Evolutionary conservation across 2,329 filamentous ascomycete species (phyloP).

Genomic region (Ascochyta rabiei): DNA sequence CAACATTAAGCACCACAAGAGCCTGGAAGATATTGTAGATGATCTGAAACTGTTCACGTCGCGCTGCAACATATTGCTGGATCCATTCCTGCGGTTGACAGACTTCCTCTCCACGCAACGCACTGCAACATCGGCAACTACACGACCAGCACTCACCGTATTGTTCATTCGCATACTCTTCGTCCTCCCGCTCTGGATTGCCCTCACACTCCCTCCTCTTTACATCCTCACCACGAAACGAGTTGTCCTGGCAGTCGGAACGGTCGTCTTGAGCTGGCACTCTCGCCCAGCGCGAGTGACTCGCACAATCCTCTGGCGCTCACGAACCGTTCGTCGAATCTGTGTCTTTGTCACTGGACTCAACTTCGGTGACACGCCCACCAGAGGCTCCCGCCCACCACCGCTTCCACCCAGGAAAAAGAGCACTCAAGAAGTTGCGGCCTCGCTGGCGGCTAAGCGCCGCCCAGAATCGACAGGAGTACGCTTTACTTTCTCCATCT

Average conservation of each 20-base stretch:
- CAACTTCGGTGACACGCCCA: constrained; percentile 63
- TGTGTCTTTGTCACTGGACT: constrained; percentile 80
- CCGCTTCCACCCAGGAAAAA: constrained; percentile 52
- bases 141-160: constrained; percentile 83
- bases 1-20: constrained; percentile 84
- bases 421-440: constrained; percentile 55
- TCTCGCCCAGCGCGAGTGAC: constrained; percentile 84
- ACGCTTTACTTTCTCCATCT: constrained; percentile 94
- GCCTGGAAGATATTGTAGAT: constrained; percentile 95
- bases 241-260: constrained; percentile 84
- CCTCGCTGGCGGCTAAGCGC: constrained; percentile 50
- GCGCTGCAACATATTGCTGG: constrained; percentile 88
- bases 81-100: constrained; percentile 85
- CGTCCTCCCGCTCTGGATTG: constrained; percentile 86
- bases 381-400: constrained; percentile 41
- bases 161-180: constrained; percentile 88
- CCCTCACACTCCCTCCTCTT: constrained; percentile 80
- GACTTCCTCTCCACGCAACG: constrained; percentile 92
- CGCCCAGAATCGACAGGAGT: constrained; percentile 71
- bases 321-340: constrained; percentile 71
- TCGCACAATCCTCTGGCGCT: constrained; percentile 89
- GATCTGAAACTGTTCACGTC: constrained; percentile 89
- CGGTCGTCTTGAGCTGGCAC: constrained; percentile 88
- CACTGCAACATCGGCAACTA: constrained; percentile 89
- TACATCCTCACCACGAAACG: constrained; percentile 86